phyloP scores from a whole-genome alignment of 441 rosid genomes.

The Francoa sonchifolia region DNA sequence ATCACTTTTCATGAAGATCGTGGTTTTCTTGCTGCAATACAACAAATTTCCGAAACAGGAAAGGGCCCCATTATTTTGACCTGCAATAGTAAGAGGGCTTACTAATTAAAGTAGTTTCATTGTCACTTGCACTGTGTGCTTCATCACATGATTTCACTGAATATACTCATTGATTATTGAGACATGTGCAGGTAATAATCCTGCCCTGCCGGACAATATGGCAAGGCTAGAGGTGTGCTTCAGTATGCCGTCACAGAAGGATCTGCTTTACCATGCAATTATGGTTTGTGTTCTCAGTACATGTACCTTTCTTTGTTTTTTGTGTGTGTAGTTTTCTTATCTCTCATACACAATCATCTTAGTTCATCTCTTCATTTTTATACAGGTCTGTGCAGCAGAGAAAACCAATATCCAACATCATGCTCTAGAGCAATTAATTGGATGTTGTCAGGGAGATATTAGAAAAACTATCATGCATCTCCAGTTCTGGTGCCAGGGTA shows the following conservation, averaged over 20 bases:
- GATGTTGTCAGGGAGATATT: slow-evolving; percentile 55
- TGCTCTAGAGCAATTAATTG: slow-evolving; percentile 40
- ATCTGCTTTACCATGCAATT: slow-evolving; percentile 43
- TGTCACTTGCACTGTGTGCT: slow-evolving; percentile 5
- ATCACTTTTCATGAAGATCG: slow-evolving; percentile 74
- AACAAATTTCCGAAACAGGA: slow-evolving; percentile 76
- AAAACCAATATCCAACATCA: slow-evolving; percentile 36
- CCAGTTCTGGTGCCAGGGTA: slow-evolving; percentile 88
- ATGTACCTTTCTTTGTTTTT: slow-evolving; percentile 13
- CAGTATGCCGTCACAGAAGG: slow-evolving; percentile 38
- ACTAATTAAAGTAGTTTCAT: slow-evolving; percentile 9
- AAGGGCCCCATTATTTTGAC: slow-evolving; percentile 87
- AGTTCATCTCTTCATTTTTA: slow-evolving; percentile 9
- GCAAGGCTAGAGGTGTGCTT: slow-evolving; percentile 54
- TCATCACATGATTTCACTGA: slow-evolving; percentile 5
- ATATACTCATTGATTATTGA: slow-evolving; percentile 9
- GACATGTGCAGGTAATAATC: slow-evolving; percentile 39
- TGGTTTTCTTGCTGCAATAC: slow-evolving; percentile 73
- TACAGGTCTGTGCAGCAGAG: slow-evolving; percentile 74
- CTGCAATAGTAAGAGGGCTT: slow-evolving; percentile 51
- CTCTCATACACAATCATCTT: too few relatives aligned
- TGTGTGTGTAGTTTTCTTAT: slow-evolving; percentile 9
- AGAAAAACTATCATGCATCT: slow-evolving; percentile 71
- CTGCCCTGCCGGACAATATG: slow-evolving; percentile 61
- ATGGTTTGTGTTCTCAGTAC: too few relatives aligned